Evolutionary conservation across 2,329 filamentous ascomycete genomes (phyloP), one percentile per base, ranked within the genome.

Genomic region (Zalaria obscura): DNA sequence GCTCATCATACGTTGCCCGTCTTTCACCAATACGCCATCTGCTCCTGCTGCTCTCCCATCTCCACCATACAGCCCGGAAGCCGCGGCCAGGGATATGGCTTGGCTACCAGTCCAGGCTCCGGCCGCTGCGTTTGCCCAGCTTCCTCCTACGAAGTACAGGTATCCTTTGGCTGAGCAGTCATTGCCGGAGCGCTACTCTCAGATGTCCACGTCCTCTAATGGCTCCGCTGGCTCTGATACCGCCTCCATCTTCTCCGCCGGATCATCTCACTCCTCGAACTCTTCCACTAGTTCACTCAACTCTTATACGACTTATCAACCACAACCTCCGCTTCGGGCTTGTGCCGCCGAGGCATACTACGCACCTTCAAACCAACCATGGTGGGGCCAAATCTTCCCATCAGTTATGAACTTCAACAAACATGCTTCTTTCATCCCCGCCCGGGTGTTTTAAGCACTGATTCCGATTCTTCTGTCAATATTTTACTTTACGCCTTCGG

Each of bases 1-100:
- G 50, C 69, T 81, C 57, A 91, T 96, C 58, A 60, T 81, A 53
- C 72, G 76, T 48, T 95, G 88, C 68, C 69, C 79, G 28, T 69
- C 70, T 49, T 86, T 95, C 60, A 93, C 81, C 25, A 64, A 50
- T 36, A 42, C 41, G 25, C 47, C 58, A 45, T 67, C 61, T 38
- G 69, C 58, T 55, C 60, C 67, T 7, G 35, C 36, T 5, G 36
- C 43, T 28, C 39, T 40, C 26, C 40, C 43, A 29, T 43, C 46
- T 10, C 46, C 46, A 25, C 32, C 46, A 26, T 48, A 48, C 44
- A 46, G 27, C 32, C 41, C 46, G 11, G 40, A 38, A 4, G 46
- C 43, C 25, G 44, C 44, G 27, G 43, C 45, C 9, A 38, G 41
- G 26, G 43, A 47, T 8, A 34, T 36, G 11, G 39, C 40, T 10